Base-by-base conservation (phyloP, 768 basidiomycete species). In the Solioccasus polychromus region DNA sequence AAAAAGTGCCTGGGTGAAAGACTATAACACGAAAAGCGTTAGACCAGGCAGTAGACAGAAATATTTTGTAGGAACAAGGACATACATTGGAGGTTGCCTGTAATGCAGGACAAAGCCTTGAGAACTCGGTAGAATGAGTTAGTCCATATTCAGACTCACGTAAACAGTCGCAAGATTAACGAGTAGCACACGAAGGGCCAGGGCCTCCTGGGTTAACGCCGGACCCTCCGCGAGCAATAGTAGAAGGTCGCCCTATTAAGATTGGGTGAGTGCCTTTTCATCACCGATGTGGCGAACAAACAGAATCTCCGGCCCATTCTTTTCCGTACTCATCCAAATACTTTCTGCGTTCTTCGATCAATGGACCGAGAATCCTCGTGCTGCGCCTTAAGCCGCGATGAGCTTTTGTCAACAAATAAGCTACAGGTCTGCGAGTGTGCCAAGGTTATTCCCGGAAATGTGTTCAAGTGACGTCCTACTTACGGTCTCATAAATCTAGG, bases 401-500 rank as follows among this genome's bases (percentile, higher is more conserved):
- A 2, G 51, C 15, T 2, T 22, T 48, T 8, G 54, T 49, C n/a
- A n/a, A n/a, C 14, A 63, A 29, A 22, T 18, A 28, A 2, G 47
- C 54, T 22, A 51, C 55, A 1, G 64, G 3, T 2, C 64, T 67
- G 23, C 4, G 14, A 1, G 3, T 2, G 12, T n/a, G 36, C 34
- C 6, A 14, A 11, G 14, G 3, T 1, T 4, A 23, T 3, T 9
- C 14, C 5, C 2, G 11, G 3, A 19, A 4, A 3, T 6, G 5
- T n/a, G n/a, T n/a, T n/a, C n/a, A 26, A 2, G 1, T 3, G 17
- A n/a, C 4, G 17, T 9, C 0, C 2, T 28, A 46, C 55, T 5
- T 48, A 72, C 70, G 59, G 62, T 48, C 58, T 59, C 35, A 72
- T 29, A 32, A 65, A 58, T 1, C 35, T 28, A 3, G 74, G 75